Percentiles rank a stretch among this genome's conserved stretches.
Conservation (phyloP, 2,329 filamentous ascomycete genomes). For the Fusarium xylarioides region DNA sequence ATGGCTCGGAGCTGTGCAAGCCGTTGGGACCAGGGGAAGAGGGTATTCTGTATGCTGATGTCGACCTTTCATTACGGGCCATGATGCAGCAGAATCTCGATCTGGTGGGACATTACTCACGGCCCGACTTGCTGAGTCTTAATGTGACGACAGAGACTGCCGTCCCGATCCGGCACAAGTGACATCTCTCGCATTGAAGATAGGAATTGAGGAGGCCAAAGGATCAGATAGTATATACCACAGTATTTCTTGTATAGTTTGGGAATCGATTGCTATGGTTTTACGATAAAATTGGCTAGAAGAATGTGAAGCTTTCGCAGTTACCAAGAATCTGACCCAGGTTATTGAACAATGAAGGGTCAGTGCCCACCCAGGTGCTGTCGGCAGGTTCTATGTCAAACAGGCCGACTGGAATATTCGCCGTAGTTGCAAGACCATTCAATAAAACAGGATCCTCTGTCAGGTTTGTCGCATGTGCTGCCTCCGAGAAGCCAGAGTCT, state of each 20-base stretch:
- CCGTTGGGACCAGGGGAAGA: background rate
- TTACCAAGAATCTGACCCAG: background rate
- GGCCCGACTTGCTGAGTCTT: background rate
- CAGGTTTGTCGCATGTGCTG: background rate
- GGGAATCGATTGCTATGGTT: too few relatives aligned
- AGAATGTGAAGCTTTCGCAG: background rate
- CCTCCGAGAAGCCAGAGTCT: background rate
- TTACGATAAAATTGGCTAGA: background rate
- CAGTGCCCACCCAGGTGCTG: background rate
- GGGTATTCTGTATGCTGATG: background rate
- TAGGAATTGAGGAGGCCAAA: background rate
- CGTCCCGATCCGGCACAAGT: background rate
- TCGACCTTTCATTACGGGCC: background rate
- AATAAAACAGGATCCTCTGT: background rate
- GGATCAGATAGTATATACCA: too few relatives aligned
- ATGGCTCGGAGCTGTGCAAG: background rate
- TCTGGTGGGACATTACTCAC: background rate
- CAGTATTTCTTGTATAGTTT: too few relatives aligned
- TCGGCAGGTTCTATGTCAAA: background rate
- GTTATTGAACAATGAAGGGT: background rate
- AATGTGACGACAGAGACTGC: background rate
- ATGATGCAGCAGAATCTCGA: background rate
- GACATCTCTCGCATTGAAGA: accelerated
- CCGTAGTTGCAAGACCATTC: background rate
- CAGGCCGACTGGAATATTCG: background rate